These are phyloP conservation scores for Alternaria arbusti DNA, from an alignment of 2,329 filamentous ascomycete genomes.

Conservation along the genomic window DNA sequence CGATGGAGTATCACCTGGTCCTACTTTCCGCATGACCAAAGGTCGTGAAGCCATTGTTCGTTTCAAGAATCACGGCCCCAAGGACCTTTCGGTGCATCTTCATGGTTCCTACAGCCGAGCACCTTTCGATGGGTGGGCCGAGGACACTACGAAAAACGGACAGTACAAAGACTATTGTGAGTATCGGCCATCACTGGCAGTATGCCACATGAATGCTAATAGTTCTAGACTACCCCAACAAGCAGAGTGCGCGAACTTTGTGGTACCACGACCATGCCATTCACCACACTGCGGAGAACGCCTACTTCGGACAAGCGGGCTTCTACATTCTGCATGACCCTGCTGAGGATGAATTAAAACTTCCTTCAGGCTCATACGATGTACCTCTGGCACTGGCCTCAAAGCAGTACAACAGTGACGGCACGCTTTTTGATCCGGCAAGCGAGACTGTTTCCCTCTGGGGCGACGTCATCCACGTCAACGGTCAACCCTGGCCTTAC, in stretches of 20 bases:
- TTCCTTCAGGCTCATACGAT: constrained; percentile 62
- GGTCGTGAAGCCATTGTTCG: constrained; percentile 62
- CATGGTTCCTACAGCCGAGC: constrained; percentile 60
- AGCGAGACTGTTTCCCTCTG: constrained; percentile 58
- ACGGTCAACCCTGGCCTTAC: constrained; percentile 66
- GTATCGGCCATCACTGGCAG: neutral
- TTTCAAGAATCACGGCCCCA: constrained; percentile 59
- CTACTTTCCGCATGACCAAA: constrained; percentile 58
- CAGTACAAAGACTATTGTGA: constrained; percentile 58
- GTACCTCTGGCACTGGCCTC: constrained; percentile 60
- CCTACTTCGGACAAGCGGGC: constrained; percentile 65
- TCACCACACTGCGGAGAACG: constrained; percentile 61
- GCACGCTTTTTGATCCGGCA: constrained; percentile 56
- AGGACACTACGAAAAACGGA: constrained; percentile 58
- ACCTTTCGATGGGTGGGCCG: constrained; percentile 62
- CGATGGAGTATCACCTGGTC: constrained; percentile 63
- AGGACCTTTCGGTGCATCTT: constrained; percentile 60
- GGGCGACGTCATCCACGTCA: constrained; percentile 66
- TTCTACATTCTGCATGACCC: constrained; percentile 63
- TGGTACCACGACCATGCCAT: constrained; percentile 62
- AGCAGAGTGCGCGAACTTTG: constrained; percentile 59
- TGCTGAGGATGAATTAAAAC: constrained; percentile 56
- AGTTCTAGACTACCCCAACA: constrained; percentile 60
- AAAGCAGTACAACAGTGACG: constrained; percentile 62
- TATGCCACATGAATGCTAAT: constrained; percentile 3